Base-by-base conservation (phyloP, 805 yeast species). In the Kazachstania psychrophila region DNA sequence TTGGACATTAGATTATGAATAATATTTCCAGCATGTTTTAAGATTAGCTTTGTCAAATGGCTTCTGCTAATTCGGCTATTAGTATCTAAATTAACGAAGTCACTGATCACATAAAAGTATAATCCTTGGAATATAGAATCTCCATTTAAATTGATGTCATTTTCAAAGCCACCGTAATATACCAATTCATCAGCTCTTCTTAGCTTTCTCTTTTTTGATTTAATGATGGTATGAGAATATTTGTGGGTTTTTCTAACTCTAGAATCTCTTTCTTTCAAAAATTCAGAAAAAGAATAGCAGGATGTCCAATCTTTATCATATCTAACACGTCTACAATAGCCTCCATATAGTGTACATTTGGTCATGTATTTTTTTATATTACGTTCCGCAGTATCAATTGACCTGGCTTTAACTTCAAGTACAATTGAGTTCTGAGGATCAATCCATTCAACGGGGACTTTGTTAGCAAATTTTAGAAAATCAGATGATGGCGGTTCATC, bases 341-440 rank as follows among this genome's bases (percentile, higher is more conserved):
- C 83, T 48, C 84, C 81, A 44, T 84, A 72, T 13, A 89, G 61
- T 0, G 96, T 84, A 6, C 79, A 66, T 0, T 78, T 83, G 0
- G 77, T 73, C 2, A 76, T 77, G 47, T 75, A 87, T 2, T 66
- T 65, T 10, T 51, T 56, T 13, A 59, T 64, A 2, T 57, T 53
- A 0, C 70, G 58, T 10, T 62, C 64, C 2, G 72, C 64, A 10
- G 64, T 55, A 41, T 75, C 77, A 5, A 86, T 65, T 3, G 87
- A 76, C 30, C 95, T 65, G 0, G 95, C 94, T 51, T 82, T 86
- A 13, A 88, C 75, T 52, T 87, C 95, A 6, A 89, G 49, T 0
- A 89, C 89, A 3, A 88, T 51, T 1, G 94, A 81, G 20, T 82
- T 74, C 26, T 66, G 62, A 0, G 96, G 96, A 40, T 76, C 64